Base-by-base conservation (phyloP, 2,329 filamentous ascomycete species). In the Colletotrichum sp. region DNA sequence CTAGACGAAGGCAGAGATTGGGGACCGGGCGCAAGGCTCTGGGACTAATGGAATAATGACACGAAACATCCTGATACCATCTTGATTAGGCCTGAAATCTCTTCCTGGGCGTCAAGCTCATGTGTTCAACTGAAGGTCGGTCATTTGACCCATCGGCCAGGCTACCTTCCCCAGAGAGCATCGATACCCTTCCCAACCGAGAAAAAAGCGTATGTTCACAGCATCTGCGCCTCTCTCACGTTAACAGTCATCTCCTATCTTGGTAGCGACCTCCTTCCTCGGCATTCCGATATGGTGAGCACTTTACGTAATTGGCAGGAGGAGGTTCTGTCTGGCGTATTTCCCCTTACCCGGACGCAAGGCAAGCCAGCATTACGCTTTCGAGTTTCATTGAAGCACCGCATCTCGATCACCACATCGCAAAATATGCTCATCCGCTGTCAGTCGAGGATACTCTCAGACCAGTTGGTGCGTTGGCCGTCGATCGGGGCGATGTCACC, bases 131-230 rank as follows among this genome's bases (percentile, higher is more conserved):
- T 21, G n/a, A 21, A 49, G 44, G 44, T 49, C 44, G 10, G n/a
- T 2, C 44, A 49, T 4, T 49, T 49, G 18, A 0, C 44, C 44
- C n/a, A 21, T 0, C 6, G n/a, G 10, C 6, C 10, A 49, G 44
- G n/a, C n/a, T 49, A 1, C 44, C n/a, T 49, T 49, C 44, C 44
- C 6, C 44, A 21, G n/a, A 49, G 0, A 49, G 0, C n/a, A 21
- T 21, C 44, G 0, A 49, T 0, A 21, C 0, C 6, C 44, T 49
- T 21, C n/a, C 44, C 10, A 13, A 3, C 7, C 1, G n/a, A 0
- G 39, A 44, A 44, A 44, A 3, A n/a, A 6, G 18, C 2, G 39
- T 3, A 6, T 0, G 18, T 44, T 1, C 18, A n/a, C 44, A 49
- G 44, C n/a, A 49, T 7, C 21, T 49, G 18, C 39, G 39, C 39